A percentile compares a stretch with the other conserved stretches of the same genome.
Evolutionary conservation across 2,329 filamentous ascomycete genomes (phyloP).

Genomic region (Mollisia scopiformis): DNA sequence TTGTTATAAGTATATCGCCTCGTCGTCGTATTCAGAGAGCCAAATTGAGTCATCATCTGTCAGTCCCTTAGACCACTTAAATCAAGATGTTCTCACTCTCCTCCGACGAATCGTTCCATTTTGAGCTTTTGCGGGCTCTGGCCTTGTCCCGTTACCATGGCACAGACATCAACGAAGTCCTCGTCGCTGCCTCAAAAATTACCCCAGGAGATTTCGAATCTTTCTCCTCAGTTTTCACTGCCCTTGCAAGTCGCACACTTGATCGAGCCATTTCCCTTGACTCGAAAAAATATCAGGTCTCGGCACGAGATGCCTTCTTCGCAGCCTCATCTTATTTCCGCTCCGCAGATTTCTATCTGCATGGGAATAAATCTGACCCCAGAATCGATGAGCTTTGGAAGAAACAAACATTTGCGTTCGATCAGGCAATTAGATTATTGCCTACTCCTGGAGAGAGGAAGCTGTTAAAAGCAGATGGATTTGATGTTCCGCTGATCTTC

Average conservation of each 20-base stretch:
- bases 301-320: constrained; percentile 15
- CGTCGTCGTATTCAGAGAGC: no score
- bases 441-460: background rate
- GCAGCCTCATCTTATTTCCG: constrained; percentile 14
- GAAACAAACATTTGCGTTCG: constrained; percentile 6
- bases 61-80: no score
- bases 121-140: constrained; percentile 6
- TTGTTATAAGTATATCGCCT: no score
- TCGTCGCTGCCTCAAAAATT: constrained; percentile 6
- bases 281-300: background rate
- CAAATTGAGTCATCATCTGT: no score
- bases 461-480: background rate
- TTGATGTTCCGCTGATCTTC: background rate
- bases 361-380: constrained; percentile 10
- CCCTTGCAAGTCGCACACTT: constrained; percentile 1
- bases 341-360: constrained; percentile 14
- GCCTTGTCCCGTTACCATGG: background rate
- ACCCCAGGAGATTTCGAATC: constrained; percentile 5
- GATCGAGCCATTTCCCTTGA: constrained; percentile 1
- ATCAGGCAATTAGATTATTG: constrained; percentile 3
- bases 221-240: constrained; percentile 5
- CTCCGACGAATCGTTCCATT: constrained; percentile 6
- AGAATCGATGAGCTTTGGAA: constrained; percentile 2
- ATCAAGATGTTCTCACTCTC: background rate
- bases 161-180: constrained; percentile 9